These are phyloP conservation scores for Fusarium zealandicum DNA, from an alignment of 2,329 filamentous ascomycete species.

Conservation along the genomic window DNA sequence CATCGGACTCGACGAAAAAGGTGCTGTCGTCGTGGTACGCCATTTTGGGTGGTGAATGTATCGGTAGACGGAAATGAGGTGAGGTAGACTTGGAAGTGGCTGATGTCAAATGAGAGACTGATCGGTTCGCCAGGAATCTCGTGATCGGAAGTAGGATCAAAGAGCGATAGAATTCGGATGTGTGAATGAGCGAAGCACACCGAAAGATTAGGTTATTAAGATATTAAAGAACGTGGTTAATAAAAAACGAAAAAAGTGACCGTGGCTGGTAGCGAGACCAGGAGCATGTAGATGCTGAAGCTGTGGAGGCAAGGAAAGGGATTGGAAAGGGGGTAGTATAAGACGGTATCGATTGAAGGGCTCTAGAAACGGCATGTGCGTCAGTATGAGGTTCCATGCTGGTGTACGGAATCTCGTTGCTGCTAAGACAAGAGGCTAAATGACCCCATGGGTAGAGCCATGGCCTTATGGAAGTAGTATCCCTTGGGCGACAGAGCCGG, in stretches of 20 bases:
- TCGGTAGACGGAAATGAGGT: constrained; percentile 17
- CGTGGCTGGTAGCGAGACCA: constrained; percentile 57
- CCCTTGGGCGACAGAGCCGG: constrained; percentile 43
- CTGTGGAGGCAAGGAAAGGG: constrained; percentile 48
- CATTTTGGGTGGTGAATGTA: constrained; percentile 50
- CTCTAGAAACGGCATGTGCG: constrained; percentile 48
- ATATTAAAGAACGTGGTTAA: constrained; percentile 67
- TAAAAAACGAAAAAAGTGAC: constrained; percentile 64
- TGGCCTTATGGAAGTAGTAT: constrained; percentile 18
- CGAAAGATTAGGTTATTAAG: constrained; percentile 59
- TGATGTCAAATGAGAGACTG: constrained; percentile 54
- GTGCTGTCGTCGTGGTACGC: constrained; percentile 54
- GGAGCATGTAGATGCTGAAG: constrained; percentile 50
- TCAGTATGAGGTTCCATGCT: constrained; percentile 43
- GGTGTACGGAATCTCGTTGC: constrained; percentile 33
- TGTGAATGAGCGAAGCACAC: constrained; percentile 47
- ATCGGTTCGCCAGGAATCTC: constrained; percentile 62
- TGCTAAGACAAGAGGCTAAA: constrained; percentile 28
- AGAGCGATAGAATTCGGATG: constrained; percentile 44
- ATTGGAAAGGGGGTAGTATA: constrained; percentile 56
- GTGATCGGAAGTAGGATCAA: constrained; percentile 51
- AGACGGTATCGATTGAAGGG: constrained; percentile 54
- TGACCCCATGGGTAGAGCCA: constrained; percentile 13
- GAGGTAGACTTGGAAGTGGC: constrained; percentile 34
- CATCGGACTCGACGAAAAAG: constrained; percentile 65